phyloP scores from a whole-genome alignment of 1,284 basidiomycete genomes.

The Prillingera fragicola region DNA sequence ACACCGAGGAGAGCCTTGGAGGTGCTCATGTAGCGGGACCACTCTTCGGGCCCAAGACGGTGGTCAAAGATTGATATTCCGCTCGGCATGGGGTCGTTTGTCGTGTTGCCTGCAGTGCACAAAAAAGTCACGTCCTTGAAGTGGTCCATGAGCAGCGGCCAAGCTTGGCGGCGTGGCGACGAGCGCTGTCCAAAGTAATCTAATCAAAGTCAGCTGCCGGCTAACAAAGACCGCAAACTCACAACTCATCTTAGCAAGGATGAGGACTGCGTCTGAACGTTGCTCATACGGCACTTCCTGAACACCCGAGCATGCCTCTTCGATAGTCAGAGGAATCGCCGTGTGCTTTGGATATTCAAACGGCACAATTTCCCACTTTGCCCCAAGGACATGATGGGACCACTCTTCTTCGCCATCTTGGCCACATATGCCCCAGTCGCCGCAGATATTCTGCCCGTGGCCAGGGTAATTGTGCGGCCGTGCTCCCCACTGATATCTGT shows the following conservation, averaged over 20 bases:
- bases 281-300: constrained; percentile 24
- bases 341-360: constrained; percentile 32
- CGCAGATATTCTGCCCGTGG: constrained; percentile 3
- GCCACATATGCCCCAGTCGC: constrained; percentile 28
- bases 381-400: constrained; percentile 39
- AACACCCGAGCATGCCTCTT: constrained; percentile 32
- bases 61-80: too few relatives aligned
- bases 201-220: too few relatives aligned
- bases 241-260: constrained; percentile 37
- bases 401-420: constrained; percentile 26
- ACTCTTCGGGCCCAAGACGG: too few relatives aligned
- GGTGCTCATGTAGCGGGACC: constrained; percentile 28
- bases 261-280: constrained; percentile 30
- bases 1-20: constrained; percentile 40
- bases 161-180: too few relatives aligned
- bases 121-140: too few relatives aligned
- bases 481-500: constrained; percentile 11
- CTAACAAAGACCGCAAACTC: too few relatives aligned
- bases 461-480: constrained; percentile 15
- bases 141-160: too few relatives aligned
- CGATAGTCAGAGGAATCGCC: constrained; percentile 39
- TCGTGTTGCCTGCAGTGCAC: too few relatives aligned
- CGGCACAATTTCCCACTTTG: constrained; percentile 39
- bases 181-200: too few relatives aligned
- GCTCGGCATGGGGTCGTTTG: too few relatives aligned